These are phyloP conservation scores for Cubamyces lactineus DNA, from an alignment of 768 basidiomycete species.

Conservation along the genomic window DNA sequence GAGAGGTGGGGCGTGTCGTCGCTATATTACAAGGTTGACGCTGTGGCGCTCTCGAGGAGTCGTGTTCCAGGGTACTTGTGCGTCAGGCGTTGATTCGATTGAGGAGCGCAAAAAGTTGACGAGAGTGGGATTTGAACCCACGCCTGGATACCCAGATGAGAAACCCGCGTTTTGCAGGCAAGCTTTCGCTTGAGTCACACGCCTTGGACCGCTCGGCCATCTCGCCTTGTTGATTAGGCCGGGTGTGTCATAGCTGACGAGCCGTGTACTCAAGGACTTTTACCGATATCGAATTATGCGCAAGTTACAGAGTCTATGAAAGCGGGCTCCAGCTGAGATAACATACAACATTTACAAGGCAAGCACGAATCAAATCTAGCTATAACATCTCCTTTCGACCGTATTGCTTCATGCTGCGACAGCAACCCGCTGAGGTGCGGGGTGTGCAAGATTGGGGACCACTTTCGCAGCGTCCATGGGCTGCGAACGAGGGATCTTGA, in stretches of 20 bases:
- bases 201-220: conserved; percentile 68
- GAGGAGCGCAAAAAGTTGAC: conserved; percentile 30
- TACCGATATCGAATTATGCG: too few relatives aligned
- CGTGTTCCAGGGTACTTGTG: too few relatives aligned
- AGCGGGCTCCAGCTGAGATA: too few relatives aligned
- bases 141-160: conserved; percentile 37
- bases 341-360: conserved; percentile 1
- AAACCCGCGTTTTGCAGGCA: conserved; percentile 31
- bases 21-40: too few relatives aligned
- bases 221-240: conserved; percentile 48
- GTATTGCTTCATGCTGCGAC: conserved; percentile 33
- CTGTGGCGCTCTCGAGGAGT: too few relatives aligned
- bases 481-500: conserved; percentile 21
- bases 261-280: too few relatives aligned
- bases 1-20: too few relatives aligned
- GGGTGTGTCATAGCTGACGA: too few relatives aligned
- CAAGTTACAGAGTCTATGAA: too few relatives aligned
- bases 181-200: conserved; percentile 58
- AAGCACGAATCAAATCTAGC: neutral
- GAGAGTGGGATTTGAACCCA: conserved; percentile 36
- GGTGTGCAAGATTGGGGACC: conserved; percentile 20
- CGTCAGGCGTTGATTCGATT: too few relatives aligned
- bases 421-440: conserved; percentile 28
- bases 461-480: conserved; percentile 30
- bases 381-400: neutral